phyloP scores from a whole-genome alignment of 1,139 yeast species.

The Meyerozyma athensensis region DNA sequence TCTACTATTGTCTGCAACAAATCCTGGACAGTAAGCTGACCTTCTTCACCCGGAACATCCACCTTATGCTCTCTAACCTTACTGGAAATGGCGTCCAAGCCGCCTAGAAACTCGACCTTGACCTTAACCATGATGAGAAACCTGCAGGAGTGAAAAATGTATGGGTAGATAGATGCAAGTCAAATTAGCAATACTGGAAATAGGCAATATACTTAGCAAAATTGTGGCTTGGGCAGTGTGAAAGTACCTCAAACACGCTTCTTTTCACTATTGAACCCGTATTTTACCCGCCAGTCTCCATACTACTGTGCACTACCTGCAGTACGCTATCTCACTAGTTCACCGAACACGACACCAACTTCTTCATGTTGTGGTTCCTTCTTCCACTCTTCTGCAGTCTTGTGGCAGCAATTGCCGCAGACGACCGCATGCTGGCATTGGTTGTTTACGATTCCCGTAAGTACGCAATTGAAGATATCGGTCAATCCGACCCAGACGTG shows the following conservation, averaged over 20 bases:
- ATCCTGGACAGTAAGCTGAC: conserved; percentile 49
- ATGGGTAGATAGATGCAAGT: neutral
- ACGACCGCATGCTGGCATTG: conserved; percentile 17
- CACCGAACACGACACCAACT: conserved; percentile 2
- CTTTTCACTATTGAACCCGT: neutral
- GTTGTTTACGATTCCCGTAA: conserved; percentile 29
- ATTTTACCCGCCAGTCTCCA: neutral
- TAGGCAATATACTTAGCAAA: too few species aligned
- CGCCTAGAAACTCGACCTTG: conserved; percentile 42
- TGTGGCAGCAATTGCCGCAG: neutral
- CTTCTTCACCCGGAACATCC: conserved; percentile 34
- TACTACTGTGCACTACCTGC: neutral
- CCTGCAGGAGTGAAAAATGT: neutral
- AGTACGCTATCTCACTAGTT: neutral
- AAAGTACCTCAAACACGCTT: too few species aligned
- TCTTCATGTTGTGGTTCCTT: conserved; percentile 1
- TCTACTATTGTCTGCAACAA: conserved; percentile 52
- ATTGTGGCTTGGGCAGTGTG: too few species aligned
- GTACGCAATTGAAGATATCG: conserved; percentile 19
- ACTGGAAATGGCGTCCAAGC: conserved; percentile 62
- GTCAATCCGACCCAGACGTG: conserved; percentile 16
- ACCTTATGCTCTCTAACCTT: conserved; percentile 47
- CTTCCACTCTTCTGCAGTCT: conserved; percentile 1
- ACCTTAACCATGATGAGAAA: conserved; percentile 11
- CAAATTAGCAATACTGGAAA: neutral